These are phyloP conservation scores for Blastobotrys aristatus DNA, from an alignment of 1,139 yeast species.

Conservation along the genomic window DNA sequence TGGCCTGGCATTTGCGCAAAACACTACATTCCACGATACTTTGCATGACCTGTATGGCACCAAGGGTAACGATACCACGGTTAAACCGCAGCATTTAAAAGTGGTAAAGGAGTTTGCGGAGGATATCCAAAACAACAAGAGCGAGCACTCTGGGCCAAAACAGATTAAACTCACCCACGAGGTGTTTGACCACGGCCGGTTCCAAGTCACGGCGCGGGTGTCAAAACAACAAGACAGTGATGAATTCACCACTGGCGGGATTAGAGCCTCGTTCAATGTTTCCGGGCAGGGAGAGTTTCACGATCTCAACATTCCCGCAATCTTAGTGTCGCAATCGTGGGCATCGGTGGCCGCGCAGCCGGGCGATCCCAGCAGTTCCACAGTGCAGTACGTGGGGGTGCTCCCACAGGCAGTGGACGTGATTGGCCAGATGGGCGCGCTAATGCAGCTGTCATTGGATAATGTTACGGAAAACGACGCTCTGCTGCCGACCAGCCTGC, in stretches of 20 bases:
- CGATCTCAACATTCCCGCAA: conserved; percentile 5
- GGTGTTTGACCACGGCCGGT: not conserved
- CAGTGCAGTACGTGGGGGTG: conserved; percentile 2
- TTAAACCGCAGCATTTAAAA: not conserved
- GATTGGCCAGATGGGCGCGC: conserved; percentile 2
- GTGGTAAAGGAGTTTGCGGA: conserved; percentile 1
- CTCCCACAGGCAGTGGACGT: conserved; percentile 8
- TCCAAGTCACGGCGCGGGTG: conserved; percentile 1
- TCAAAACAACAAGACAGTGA: not conserved
- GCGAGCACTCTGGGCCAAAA: conserved; percentile 1
- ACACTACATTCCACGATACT: not conserved
- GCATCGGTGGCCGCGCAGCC: not conserved
- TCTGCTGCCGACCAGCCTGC: conserved; percentile 2
- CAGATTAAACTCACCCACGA: not conserved
- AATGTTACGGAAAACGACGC: not conserved
- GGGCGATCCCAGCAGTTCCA: conserved; percentile 2
- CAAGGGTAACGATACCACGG: not conserved
- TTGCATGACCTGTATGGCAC: not conserved
- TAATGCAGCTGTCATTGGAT: not conserved
- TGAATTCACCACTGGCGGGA: not conserved
- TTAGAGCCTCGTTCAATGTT: not conserved
- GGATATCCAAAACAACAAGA: conserved; percentile 2
- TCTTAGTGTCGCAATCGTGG: conserved; percentile 5
- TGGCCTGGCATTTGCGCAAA: conserved; percentile 5
- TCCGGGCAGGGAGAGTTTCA: conserved; percentile 1